Evolutionary conservation across 352 stramenopile species (phyloP).

Genomic region (Phytophthora pisi): DNA sequence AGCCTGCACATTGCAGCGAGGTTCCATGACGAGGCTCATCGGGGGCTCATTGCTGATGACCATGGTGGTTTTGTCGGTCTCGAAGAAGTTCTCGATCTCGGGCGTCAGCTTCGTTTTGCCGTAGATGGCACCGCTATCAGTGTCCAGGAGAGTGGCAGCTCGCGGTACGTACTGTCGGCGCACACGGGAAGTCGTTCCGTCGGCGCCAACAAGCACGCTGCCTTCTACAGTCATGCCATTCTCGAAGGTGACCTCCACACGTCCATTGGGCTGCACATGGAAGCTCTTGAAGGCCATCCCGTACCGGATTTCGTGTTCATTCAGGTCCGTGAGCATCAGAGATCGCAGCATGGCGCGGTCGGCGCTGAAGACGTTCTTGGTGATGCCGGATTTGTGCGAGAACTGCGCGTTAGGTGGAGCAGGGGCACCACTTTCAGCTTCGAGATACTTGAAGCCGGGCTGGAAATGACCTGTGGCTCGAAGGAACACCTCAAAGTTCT

Average conservation of each 20-base stretch:
- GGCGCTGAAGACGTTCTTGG: conserved; percentile 49
- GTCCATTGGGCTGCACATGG: conserved; percentile 46
- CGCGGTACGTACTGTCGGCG: conserved; percentile 60
- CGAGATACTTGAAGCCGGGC: conserved; percentile 54
- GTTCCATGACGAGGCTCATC: conserved; percentile 70
- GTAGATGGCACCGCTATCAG: conserved; percentile 69
- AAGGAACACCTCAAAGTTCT: conserved; percentile 67
- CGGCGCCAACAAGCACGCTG: conserved; percentile 55
- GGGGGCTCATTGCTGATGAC: conserved; percentile 45
- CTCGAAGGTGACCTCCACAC: conserved; percentile 59
- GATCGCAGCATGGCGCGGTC: conserved; percentile 55
- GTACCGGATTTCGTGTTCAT: conserved; percentile 57
- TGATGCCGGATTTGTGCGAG: conserved; percentile 32
- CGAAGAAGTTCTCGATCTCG: conserved; percentile 54
- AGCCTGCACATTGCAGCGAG: conserved; percentile 39
- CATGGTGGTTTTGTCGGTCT: conserved; percentile 55
- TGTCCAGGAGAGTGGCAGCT: conserved; percentile 56
- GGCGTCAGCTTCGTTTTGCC: conserved; percentile 63
- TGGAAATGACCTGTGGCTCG: conserved; percentile 58
- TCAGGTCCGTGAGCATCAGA: conserved; percentile 53
- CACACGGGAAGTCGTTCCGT: conserved; percentile 66
- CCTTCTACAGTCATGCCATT: conserved; percentile 54
- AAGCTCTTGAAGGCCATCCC: conserved; percentile 66
- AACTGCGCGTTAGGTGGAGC: conserved; percentile 30
- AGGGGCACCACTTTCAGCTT: conserved; percentile 39